These are phyloP conservation scores for Metschnikowia cerradonensis DNA, from an alignment of 805 yeast genomes.

Conservation along the genomic window DNA sequence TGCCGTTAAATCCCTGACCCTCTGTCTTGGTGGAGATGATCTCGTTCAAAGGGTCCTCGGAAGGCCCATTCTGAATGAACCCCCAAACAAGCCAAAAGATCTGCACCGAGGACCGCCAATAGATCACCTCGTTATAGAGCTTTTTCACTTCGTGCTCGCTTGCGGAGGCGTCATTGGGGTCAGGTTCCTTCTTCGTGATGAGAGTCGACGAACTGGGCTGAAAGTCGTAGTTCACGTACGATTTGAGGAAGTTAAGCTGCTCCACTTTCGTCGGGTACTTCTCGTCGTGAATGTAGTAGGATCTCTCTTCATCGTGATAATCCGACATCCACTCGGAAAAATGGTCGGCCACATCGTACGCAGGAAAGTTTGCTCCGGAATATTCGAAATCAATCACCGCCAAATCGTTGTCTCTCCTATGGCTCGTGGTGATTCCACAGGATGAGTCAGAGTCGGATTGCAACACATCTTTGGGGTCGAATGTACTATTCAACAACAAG, in stretches of 20 bases:
- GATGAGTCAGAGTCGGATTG: slow-evolving; percentile 11
- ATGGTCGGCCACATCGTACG: slow-evolving; percentile 89
- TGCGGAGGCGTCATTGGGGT: slow-evolving; percentile 18
- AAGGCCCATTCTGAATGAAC: slow-evolving; percentile 66
- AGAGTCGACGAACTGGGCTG: slow-evolving; percentile 33
- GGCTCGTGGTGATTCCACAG: slow-evolving; percentile 23
- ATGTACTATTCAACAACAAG: slow-evolving; percentile 55
- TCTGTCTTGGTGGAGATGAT: slow-evolving; percentile 19
- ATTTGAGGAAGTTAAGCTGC: slow-evolving; percentile 63
- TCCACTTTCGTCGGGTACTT: slow-evolving; percentile 67
- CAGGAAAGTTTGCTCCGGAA: slow-evolving; percentile 85
- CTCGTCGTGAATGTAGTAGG: slow-evolving; percentile 50
- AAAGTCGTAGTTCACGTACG: slow-evolving; percentile 68
- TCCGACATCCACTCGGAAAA: slow-evolving; percentile 97
- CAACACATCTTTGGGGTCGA: slow-evolving; percentile 47
- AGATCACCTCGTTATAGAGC: slow-evolving; percentile 59
- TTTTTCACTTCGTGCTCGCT: slow-evolving; percentile 41
- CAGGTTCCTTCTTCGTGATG: slow-evolving; percentile 14
- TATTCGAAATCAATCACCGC: slow-evolving; percentile 97
- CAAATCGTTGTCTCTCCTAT: slow-evolving; percentile 45
- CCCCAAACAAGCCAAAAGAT: slow-evolving; percentile 93
- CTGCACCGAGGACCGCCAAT: slow-evolving; percentile 80
- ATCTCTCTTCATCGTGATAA: slow-evolving; percentile 58
- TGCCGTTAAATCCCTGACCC: slow-evolving; percentile 38
- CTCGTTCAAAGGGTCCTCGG: slow-evolving; percentile 15